A percentile compares a stretch with the other conserved stretches of the same genome.
Conservation (phyloP, 805 yeast genomes). For the Wickerhamiella hasegawae region DNA sequence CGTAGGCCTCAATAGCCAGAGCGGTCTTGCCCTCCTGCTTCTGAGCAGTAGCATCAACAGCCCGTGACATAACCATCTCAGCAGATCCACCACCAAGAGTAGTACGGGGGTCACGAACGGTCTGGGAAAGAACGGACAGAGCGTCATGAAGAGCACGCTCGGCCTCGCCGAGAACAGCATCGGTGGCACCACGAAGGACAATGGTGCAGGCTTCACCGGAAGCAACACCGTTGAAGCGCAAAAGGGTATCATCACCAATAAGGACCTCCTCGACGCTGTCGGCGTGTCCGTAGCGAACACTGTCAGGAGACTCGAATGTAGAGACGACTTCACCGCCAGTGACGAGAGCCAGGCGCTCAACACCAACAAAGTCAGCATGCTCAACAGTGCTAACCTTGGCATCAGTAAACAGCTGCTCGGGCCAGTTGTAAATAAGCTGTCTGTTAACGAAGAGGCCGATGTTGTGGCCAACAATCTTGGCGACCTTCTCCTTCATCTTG, state of each 20-base stretch:
- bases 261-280: slow-evolving; percentile 79
- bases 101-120: slow-evolving; percentile 82
- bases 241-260: slow-evolving; percentile 83
- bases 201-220: slow-evolving; percentile 95
- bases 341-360: slow-evolving; percentile 87
- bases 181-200: slow-evolving; percentile 93
- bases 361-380: slow-evolving; percentile 97
- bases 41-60: slow-evolving; percentile 85
- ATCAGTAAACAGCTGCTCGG: slow-evolving; percentile 88
- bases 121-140: slow-evolving; percentile 83
- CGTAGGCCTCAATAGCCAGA: slow-evolving; percentile 87
- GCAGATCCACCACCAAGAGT: slow-evolving; percentile 92
- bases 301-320: slow-evolving; percentile 84
- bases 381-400: slow-evolving; percentile 80
- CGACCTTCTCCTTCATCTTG: slow-evolving; percentile 82
- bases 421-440: slow-evolving; percentile 94
- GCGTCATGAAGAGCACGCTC: slow-evolving; percentile 97
- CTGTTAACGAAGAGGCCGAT: slow-evolving; percentile 87
- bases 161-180: slow-evolving; percentile 89
- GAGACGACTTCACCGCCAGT: slow-evolving; percentile 98
- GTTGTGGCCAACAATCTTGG: slow-evolving; percentile 73
- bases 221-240: slow-evolving; percentile 87
- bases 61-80: slow-evolving; percentile 92
- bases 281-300: slow-evolving; percentile 75
- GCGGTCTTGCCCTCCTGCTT: slow-evolving; percentile 87